Evolutionary conservation across 805 yeast genomes (phyloP).

Genomic region (Ogataea neopini): DNA sequence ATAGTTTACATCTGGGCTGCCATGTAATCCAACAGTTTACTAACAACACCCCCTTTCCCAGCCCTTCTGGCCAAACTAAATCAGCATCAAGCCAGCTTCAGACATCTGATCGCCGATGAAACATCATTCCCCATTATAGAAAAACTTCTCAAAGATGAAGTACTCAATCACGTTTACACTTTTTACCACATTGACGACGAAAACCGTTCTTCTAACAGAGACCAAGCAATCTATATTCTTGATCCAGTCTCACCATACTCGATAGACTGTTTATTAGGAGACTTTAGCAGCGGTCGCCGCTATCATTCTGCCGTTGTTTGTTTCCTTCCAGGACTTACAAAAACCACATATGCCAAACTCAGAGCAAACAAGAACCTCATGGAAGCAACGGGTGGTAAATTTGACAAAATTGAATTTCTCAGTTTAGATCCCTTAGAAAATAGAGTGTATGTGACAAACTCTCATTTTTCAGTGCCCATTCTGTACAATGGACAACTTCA

Average conservation of each 20-base stretch:
- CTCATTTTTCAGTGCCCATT: constrained; percentile 61
- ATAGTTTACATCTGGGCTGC: too few species aligned
- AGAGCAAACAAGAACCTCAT: constrained; percentile 21
- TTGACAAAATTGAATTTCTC: constrained; percentile 40
- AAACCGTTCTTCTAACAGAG: constrained; percentile 30
- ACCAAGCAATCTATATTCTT: constrained; percentile 76
- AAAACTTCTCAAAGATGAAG: constrained; percentile 29
- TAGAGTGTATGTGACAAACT: constrained; percentile 68
- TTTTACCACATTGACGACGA: constrained; percentile 33
- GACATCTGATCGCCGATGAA: constrained; percentile 35
- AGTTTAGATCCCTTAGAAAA: constrained; percentile 67
- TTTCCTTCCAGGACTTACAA: constrained; percentile 61
- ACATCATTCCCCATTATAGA: constrained; percentile 30
- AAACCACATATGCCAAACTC: constrained; percentile 11
- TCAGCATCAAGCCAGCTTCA: constrained; percentile 22
- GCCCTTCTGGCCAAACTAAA: constrained; percentile 23
- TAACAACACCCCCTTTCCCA: constrained; percentile 1
- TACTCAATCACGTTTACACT: constrained; percentile 33
- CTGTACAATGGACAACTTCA: constrained; percentile 69
- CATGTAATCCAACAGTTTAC: too few species aligned
- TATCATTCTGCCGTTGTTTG: constrained; percentile 74
- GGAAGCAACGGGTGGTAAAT: constrained; percentile 22
- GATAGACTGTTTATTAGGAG: constrained; percentile 76
- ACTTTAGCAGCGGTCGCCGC: constrained; percentile 65
- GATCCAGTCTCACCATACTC: constrained; percentile 64